Evolutionary conservation across 176 grass and related monocot species (phyloP).

Genomic region (Oryza meyeriana): DNA sequence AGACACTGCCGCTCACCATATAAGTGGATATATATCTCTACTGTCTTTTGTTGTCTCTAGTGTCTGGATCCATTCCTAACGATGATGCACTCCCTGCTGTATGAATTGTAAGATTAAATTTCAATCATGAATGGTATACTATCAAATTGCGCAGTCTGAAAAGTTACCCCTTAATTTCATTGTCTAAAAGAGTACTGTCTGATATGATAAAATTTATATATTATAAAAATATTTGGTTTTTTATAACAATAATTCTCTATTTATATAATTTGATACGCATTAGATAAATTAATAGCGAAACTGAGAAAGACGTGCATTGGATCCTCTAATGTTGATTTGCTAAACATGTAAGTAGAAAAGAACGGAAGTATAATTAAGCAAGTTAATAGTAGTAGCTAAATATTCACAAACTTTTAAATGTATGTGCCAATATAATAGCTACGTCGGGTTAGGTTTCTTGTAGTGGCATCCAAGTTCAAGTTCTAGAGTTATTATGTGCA

Average conservation of each 20-base stretch:
- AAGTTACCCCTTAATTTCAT: background rate
- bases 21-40: background rate
- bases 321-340: too few relatives aligned
- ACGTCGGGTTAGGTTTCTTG: too few relatives aligned
- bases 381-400: too few relatives aligned
- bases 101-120: background rate
- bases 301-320: background rate
- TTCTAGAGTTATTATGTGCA: too few relatives aligned
- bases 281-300: too few relatives aligned
- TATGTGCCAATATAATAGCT: too few relatives aligned
- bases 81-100: background rate
- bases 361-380: too few relatives aligned
- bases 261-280: too few relatives aligned
- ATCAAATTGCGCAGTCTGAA: background rate
- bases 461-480: too few relatives aligned
- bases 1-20: background rate
- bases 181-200: background rate
- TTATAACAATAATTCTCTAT: too few relatives aligned
- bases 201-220: background rate
- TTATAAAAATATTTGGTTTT: background rate
- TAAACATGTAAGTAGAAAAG: too few relatives aligned
- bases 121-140: background rate
- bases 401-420: too few relatives aligned
- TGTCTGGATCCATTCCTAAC: background rate
- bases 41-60: background rate